phyloP scores from a whole-genome alignment of 257 asterid genomes.

The Striga asiatica region DNA sequence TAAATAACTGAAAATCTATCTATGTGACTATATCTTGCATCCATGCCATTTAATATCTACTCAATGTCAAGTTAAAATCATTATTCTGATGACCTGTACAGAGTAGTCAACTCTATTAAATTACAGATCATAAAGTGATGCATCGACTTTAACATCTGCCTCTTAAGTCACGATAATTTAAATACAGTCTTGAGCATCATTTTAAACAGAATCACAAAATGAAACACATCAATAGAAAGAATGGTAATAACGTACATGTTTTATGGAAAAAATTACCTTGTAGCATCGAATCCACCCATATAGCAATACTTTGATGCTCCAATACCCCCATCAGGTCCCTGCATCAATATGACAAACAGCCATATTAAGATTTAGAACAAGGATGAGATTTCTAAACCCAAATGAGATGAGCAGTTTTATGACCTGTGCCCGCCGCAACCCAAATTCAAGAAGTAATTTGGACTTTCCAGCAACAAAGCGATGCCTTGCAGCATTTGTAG shows the following conservation, averaged over 20 bases:
- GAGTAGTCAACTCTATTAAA: slow-evolving; percentile 7
- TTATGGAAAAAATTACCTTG: slow-evolving; percentile 51
- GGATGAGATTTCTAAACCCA: slow-evolving; percentile 13
- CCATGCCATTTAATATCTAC: neutral
- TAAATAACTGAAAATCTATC: neutral
- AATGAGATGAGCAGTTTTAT: slow-evolving; percentile 5
- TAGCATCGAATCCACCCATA: slow-evolving; percentile 98
- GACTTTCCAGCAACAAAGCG: slow-evolving; percentile 97
- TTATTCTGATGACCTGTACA: neutral
- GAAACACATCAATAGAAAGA: neutral
- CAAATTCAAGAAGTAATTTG: slow-evolving; percentile 91
- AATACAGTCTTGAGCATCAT: neutral
- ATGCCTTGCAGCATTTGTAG: slow-evolving; percentile 97
- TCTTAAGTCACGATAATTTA: neutral
- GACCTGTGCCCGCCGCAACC: slow-evolving; percentile 94
- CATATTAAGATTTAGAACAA: slow-evolving; percentile 10
- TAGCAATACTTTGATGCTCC: slow-evolving; percentile 91
- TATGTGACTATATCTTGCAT: neutral
- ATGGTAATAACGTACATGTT: neutral
- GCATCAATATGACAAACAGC: slow-evolving; percentile 17
- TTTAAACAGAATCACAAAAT: neutral
- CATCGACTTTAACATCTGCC: neutral
- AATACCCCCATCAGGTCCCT: slow-evolving; percentile 99
- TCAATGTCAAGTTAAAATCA: neutral
- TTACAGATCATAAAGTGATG: neutral